phyloP scores from a whole-genome alignment of 2,329 filamentous ascomycete genomes.

The Pseudocercospora fuligena region DNA sequence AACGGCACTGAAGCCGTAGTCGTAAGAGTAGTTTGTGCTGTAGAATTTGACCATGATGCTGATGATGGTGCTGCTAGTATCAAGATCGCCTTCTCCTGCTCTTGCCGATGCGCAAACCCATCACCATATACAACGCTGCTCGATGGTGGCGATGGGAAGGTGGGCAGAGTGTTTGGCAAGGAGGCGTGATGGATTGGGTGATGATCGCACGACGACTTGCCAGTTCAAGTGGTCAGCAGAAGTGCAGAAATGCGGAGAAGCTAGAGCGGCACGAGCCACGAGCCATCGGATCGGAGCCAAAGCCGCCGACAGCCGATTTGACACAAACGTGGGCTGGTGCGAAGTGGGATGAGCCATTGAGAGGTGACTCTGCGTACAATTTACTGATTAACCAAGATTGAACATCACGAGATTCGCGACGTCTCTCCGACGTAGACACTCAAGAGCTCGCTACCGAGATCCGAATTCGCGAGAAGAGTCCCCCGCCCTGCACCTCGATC shows the following conservation, averaged over 20 bases:
- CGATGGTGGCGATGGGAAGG: not conserved
- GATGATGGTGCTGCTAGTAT: not conserved
- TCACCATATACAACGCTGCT: constrained; percentile 21
- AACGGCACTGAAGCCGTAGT: constrained; percentile 82
- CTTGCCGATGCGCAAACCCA: constrained; percentile 18
- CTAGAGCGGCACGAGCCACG: not conserved
- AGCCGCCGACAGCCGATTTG: constrained; percentile 15
- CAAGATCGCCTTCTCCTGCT: constrained; percentile 6
- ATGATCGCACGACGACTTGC: constrained; percentile 7
- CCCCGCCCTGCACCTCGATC: not conserved
- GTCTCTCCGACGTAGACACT: not conserved
- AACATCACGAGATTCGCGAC: too few species aligned
- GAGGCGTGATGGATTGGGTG: not conserved
- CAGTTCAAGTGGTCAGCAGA: constrained; percentile 7
- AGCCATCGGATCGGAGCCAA: constrained; percentile 13
- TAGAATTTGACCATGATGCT: constrained; percentile 58
- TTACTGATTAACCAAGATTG: not conserved
- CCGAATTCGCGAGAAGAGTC: not conserved
- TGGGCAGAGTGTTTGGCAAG: not conserved
- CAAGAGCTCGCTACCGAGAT: too few species aligned
- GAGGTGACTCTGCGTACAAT: not conserved
- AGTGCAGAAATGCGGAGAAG: constrained; percentile 11
- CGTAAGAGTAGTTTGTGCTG: constrained; percentile 69
- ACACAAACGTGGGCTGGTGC: not conserved
- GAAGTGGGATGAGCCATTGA: not conserved